Conservation (phyloP, 345 rosid species). For the Crucihimalaya himalaica region DNA sequence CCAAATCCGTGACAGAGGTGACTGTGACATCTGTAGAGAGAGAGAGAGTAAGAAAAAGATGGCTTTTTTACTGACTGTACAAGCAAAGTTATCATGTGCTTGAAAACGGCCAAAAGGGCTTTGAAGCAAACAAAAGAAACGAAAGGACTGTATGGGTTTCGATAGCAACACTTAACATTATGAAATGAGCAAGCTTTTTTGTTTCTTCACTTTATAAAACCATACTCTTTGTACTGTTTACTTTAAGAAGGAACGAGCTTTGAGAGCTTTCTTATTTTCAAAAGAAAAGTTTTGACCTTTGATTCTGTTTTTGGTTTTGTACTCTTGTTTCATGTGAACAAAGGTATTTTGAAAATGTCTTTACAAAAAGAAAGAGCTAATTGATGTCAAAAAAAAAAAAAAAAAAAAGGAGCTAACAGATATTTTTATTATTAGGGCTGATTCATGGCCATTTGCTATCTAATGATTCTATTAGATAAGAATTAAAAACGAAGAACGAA, state of each 20-base stretch:
- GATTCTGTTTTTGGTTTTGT: slow-evolving; percentile 32
- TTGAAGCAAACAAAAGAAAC: slow-evolving; percentile 24
- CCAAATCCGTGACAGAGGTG: slow-evolving; percentile 36
- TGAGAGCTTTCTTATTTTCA: slow-evolving; percentile 17
- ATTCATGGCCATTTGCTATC: neutral
- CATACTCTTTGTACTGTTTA: slow-evolving; percentile 14
- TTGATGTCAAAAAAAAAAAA: too few relatives aligned
- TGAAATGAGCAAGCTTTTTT: slow-evolving; percentile 1
- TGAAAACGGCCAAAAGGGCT: slow-evolving; percentile 40
- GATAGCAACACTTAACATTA: slow-evolving; percentile 41
- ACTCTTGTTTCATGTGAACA: slow-evolving; percentile 32
- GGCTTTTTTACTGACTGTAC: slow-evolving; percentile 37
- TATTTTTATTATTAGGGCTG: neutral
- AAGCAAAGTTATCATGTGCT: slow-evolving; percentile 36
- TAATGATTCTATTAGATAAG: neutral
- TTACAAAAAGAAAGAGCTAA: neutral
- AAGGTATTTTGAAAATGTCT: slow-evolving; percentile 1
- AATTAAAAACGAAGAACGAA: neutral
- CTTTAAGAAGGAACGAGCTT: slow-evolving; percentile 21
- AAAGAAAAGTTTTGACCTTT: slow-evolving; percentile 16
- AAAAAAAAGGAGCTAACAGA: neutral
- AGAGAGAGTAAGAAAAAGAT: slow-evolving; percentile 5
- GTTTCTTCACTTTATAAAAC: slow-evolving; percentile 17
- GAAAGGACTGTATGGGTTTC: slow-evolving; percentile 29
- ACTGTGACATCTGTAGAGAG: slow-evolving; percentile 39